Evolutionary conservation across 2,329 filamentous ascomycete genomes (phyloP).

Genomic region (Penicillium sumatraense): DNA sequence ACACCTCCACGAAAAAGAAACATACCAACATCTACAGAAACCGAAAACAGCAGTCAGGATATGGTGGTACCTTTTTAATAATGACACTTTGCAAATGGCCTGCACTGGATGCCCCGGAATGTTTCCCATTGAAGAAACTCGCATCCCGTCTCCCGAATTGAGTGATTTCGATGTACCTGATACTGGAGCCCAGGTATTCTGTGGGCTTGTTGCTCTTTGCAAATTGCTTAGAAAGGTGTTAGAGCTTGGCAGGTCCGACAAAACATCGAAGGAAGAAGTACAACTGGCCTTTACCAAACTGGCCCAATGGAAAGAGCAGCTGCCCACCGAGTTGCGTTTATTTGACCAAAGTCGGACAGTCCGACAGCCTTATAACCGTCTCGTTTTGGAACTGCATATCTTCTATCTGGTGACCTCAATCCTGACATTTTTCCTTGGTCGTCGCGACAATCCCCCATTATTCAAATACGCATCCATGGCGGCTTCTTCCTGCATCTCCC

Average conservation of each 20-base stretch:
- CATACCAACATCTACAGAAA: conserved; percentile 1
- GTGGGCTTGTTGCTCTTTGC: conserved; percentile 4
- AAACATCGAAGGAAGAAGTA: neutral
- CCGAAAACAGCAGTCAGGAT: neutral
- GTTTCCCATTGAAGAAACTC: conserved; percentile 11
- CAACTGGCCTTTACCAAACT: neutral
- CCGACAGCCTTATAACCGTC: conserved; percentile 6
- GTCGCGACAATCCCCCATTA: conserved; percentile 7
- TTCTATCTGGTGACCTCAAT: conserved; percentile 16
- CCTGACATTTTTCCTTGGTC: conserved; percentile 15
- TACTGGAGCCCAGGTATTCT: conserved; percentile 4
- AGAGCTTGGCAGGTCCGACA: conserved; percentile 1
- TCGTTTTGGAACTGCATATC: conserved; percentile 10
- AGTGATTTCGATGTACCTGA: conserved; percentile 11
- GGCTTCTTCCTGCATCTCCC: conserved; percentile 14
- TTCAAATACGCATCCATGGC: conserved; percentile 14
- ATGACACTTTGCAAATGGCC: conserved; percentile 17
- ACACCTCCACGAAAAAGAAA: conserved; percentile 7
- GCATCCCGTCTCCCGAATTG: neutral
- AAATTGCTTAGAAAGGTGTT: neutral
- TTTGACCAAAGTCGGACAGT: neutral
- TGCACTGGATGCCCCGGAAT: conserved; percentile 16
- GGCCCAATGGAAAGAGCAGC: conserved; percentile 3
- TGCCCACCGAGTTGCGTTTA: conserved; percentile 6
- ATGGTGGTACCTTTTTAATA: conserved; percentile 17